A percentile compares a stretch with the other conserved stretches of the same genome.
Evolutionary conservation across 805 yeast genomes (phyloP).

Genomic region (Ogataea pini): DNA sequence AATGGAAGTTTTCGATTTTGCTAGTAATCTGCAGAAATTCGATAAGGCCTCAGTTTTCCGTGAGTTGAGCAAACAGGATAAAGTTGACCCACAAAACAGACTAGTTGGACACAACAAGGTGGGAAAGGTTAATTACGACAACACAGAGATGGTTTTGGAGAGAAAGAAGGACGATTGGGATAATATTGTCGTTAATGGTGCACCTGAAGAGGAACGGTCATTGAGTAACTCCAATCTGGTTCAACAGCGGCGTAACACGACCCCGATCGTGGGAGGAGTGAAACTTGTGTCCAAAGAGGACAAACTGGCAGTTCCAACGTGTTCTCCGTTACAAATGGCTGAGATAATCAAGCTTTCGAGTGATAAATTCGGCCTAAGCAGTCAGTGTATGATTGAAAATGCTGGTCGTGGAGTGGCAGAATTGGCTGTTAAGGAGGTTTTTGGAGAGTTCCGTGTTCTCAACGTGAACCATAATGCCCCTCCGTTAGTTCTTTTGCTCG

Average conservation of each 20-base stretch:
- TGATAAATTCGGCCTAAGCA: slow-evolving; percentile 53
- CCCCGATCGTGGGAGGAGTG: slow-evolving; percentile 16
- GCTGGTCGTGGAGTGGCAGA: slow-evolving; percentile 67
- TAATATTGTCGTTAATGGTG: slow-evolving; percentile 22
- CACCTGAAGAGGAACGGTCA: slow-evolving; percentile 16
- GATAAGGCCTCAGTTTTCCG: slow-evolving; percentile 80
- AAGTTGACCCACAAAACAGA: slow-evolving; percentile 57
- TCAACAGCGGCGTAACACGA: slow-evolving; percentile 20
- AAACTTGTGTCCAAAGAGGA: slow-evolving; percentile 19
- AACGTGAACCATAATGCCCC: slow-evolving; percentile 73
- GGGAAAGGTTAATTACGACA: slow-evolving; percentile 56
- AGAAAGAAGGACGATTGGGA: slow-evolving; percentile 57
- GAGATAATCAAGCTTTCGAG: slow-evolving; percentile 67
- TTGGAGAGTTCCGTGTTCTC: slow-evolving; percentile 68
- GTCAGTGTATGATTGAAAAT: slow-evolving; percentile 55
- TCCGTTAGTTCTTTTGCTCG: slow-evolving; percentile 69
- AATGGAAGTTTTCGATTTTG: slow-evolving; percentile 79
- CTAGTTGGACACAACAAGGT: slow-evolving; percentile 74
- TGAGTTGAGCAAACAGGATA: slow-evolving; percentile 67
- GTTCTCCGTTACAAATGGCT: slow-evolving; percentile 75
- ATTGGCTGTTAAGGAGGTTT: slow-evolving; percentile 59
- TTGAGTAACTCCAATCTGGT: slow-evolving; percentile 22
- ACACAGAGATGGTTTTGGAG: slow-evolving; percentile 73
- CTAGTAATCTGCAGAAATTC: slow-evolving; percentile 74
- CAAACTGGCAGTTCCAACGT: slow-evolving; percentile 50